A percentile compares a stretch with the other conserved stretches of the same genome.
phyloP scores from a whole-genome alignment of 116 monocot genomes.

The Papilionanthe hybrid region DNA sequence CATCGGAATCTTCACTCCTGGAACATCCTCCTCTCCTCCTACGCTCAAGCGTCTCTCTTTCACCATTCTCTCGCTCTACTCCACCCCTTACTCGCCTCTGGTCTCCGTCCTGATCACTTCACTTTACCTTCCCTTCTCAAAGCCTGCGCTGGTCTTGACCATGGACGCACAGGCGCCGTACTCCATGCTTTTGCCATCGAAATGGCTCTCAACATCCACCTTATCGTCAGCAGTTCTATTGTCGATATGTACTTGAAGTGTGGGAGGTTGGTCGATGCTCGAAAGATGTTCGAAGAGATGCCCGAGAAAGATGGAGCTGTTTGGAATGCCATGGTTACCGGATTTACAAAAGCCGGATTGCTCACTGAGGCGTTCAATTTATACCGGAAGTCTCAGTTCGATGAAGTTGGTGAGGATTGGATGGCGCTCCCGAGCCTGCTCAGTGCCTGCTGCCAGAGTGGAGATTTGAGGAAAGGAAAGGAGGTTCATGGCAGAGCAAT shows the following conservation, averaged over 20 bases:
- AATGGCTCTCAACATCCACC: slow-evolving; percentile 25
- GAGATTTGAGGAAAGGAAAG: slow-evolving; percentile 48
- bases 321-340: slow-evolving; percentile 52
- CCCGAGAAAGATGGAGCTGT: slow-evolving; percentile 25
- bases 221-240: slow-evolving; percentile 38
- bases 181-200: slow-evolving; percentile 39
- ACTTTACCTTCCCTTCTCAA: slow-evolving; percentile 54
- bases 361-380: slow-evolving; percentile 12
- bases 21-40: slow-evolving; percentile 65
- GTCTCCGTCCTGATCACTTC: slow-evolving; percentile 52
- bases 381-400: slow-evolving; percentile 21
- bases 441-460: slow-evolving; percentile 36
- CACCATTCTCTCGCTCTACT: slow-evolving; percentile 20
- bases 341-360: slow-evolving; percentile 26
- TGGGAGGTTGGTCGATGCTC: slow-evolving; percentile 22
- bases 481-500: slow-evolving; percentile 47
- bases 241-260: slow-evolving; percentile 47
- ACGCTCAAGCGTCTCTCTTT: slow-evolving; percentile 18
- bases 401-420: slow-evolving; percentile 20
- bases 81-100: slow-evolving; percentile 6
- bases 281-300: slow-evolving; percentile 34
- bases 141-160: slow-evolving; percentile 16
- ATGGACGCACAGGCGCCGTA: slow-evolving; percentile 4
- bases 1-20: slow-evolving; percentile 41
- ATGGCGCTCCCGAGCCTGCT: slow-evolving; percentile 51